phyloP scores from a whole-genome alignment of 257 asterid species.

The Scutellaria minor region DNA sequence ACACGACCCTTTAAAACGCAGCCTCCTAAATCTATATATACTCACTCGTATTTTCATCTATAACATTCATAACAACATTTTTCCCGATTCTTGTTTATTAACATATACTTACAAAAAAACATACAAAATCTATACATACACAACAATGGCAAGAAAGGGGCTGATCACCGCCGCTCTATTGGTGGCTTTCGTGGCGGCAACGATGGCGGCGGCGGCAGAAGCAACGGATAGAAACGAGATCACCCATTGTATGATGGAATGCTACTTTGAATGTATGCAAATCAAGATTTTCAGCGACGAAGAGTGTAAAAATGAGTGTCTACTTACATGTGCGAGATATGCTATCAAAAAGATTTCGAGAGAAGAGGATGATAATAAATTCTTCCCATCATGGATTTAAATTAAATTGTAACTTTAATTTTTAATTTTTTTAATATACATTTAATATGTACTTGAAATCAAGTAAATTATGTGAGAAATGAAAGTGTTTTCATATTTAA shows the following conservation, averaged over 20 bases:
- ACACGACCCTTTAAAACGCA: not conserved
- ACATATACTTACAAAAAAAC: too few species aligned
- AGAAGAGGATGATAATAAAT: conserved; percentile 25
- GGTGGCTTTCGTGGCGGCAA: conserved; percentile 14
- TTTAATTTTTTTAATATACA: too few species aligned
- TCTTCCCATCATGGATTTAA: conserved; percentile 48
- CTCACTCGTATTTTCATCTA: not conserved
- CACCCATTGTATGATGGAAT: conserved; percentile 45
- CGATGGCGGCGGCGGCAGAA: conserved; percentile 11
- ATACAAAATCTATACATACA: too few species aligned
- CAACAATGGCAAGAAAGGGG: conserved; percentile 19
- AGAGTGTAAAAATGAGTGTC: conserved; percentile 50
- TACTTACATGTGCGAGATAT: conserved; percentile 36
- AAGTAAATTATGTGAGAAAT: too few species aligned
- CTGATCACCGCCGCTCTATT: not conserved
- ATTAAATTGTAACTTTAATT: not conserved
- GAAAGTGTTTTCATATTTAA: too few species aligned
- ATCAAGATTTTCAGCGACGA: conserved; percentile 40
- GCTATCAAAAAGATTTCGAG: not conserved
- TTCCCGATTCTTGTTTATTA: too few species aligned
- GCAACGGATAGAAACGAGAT: conserved; percentile 35
- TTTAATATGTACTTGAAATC: too few species aligned
- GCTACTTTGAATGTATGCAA: conserved; percentile 43
- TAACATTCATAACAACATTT: too few species aligned
- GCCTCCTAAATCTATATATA: not conserved